phyloP scores from a whole-genome alignment of 176 grass and related monocot genomes.

The Puccinellia tenuiflora region DNA sequence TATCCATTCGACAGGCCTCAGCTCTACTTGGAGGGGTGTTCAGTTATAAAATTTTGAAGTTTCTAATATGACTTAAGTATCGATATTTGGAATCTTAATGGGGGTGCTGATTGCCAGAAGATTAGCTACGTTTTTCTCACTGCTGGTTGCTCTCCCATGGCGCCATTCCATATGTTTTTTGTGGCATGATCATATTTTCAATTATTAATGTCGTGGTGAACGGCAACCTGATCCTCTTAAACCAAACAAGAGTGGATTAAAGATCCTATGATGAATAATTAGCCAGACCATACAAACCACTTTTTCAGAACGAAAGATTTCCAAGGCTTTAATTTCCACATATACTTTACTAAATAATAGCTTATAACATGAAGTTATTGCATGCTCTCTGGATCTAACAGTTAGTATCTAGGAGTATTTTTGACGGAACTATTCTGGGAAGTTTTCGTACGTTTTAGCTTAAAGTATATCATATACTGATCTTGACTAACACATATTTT shows the following conservation, averaged over 20 bases:
- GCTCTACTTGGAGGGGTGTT: background rate
- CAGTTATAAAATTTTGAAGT: background rate
- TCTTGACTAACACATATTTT: constrained; percentile 1
- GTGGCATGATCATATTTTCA: background rate
- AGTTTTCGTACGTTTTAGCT: background rate
- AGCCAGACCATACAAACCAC: background rate
- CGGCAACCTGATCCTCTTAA: background rate
- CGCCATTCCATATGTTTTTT: background rate
- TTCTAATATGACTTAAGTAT: background rate
- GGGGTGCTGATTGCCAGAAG: background rate
- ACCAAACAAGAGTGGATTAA: background rate
- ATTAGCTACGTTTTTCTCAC: background rate
- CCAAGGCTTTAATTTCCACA: background rate
- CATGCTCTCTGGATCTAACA: background rate
- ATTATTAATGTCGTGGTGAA: background rate
- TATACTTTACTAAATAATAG: background rate
- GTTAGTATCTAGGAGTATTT: background rate
- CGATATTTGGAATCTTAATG: background rate
- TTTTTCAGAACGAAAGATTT: background rate
- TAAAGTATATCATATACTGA: background rate
- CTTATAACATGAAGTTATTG: background rate
- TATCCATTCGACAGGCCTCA: background rate
- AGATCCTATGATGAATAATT: background rate
- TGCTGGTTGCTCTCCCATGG: background rate
- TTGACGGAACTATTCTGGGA: background rate